Evolutionary conservation across 768 basidiomycete species (phyloP).

Genomic region (Cystofilobasidium bisporidii): DNA sequence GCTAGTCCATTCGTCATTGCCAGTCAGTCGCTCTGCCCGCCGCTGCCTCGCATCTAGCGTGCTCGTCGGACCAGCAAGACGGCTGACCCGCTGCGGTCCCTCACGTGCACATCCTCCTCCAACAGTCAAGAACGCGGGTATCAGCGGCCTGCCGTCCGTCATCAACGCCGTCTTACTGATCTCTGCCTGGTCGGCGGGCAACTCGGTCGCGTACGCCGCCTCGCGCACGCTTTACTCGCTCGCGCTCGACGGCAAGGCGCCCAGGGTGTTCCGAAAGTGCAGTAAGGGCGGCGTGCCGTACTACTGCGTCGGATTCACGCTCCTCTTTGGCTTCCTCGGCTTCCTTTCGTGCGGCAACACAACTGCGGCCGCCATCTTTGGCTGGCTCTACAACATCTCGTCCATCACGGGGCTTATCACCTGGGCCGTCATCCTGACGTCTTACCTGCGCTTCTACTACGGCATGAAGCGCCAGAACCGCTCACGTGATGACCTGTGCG

Average conservation of each 20-base stretch:
- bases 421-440: slow-evolving; percentile 32
- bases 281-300: slow-evolving; percentile 39
- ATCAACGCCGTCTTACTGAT: slow-evolving; percentile 40
- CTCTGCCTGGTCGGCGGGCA: slow-evolving; percentile 41
- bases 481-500: slow-evolving; percentile 8
- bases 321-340: slow-evolving; percentile 32
- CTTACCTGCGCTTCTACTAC: slow-evolving; percentile 24
- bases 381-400: slow-evolving; percentile 37
- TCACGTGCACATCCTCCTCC: slow-evolving; percentile 26
- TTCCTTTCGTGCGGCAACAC: slow-evolving; percentile 11
- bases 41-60: too few relatives aligned
- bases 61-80: too few relatives aligned
- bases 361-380: slow-evolving; percentile 25
- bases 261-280: slow-evolving; percentile 33
- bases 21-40: neutral
- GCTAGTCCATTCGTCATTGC: slow-evolving; percentile 37
- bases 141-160: slow-evolving; percentile 37
- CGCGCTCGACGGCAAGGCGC: slow-evolving; percentile 36
- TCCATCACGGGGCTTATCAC: slow-evolving; percentile 40
- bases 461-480: slow-evolving; percentile 19
- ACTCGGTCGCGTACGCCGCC: slow-evolving; percentile 35
- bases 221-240: slow-evolving; percentile 39
- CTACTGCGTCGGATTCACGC: slow-evolving; percentile 25
- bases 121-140: slow-evolving; percentile 38
- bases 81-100: too few relatives aligned